Percentiles rank a stretch among this genome's conserved stretches.
These are phyloP conservation scores for Heliamphora exappendiculata DNA, from an alignment of 148 eudicot genomes.

Conservation along the genomic window DNA sequence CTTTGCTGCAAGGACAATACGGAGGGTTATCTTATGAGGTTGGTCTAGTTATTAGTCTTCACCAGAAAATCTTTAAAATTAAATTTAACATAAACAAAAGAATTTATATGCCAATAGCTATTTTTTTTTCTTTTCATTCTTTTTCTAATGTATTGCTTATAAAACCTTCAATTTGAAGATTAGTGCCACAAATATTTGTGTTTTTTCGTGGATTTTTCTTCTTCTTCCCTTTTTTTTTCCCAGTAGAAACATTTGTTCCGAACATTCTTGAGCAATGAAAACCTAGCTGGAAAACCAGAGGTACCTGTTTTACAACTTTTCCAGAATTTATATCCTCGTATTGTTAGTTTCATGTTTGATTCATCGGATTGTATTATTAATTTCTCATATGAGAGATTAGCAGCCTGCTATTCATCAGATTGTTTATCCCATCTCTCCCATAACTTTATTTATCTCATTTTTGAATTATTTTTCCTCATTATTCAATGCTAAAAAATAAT, in stretches of 20 bases:
- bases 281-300: not conserved
- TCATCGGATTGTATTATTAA: too few relatives aligned
- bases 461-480: too few relatives aligned
- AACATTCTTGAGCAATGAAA: not conserved
- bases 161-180: not conserved
- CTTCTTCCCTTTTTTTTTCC: not conserved
- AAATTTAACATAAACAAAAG: not conserved
- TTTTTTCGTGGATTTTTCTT: not conserved
- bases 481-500: too few relatives aligned
- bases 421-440: too few relatives aligned
- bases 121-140: not conserved
- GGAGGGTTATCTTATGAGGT: slow-evolving; percentile 46
- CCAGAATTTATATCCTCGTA: too few relatives aligned
- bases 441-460: too few relatives aligned
- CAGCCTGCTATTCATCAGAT: too few relatives aligned
- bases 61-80: not conserved
- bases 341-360: too few relatives aligned
- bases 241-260: not conserved
- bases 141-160: not conserved
- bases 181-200: too few relatives aligned
- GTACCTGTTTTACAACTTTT: too few relatives aligned
- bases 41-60: not conserved
- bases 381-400: too few relatives aligned
- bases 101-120: not conserved
- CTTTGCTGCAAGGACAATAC: slow-evolving; percentile 62